Evolutionary conservation across 1,284 basidiomycete species (phyloP).

Genomic region (Moesziomyces globuligerus): DNA sequence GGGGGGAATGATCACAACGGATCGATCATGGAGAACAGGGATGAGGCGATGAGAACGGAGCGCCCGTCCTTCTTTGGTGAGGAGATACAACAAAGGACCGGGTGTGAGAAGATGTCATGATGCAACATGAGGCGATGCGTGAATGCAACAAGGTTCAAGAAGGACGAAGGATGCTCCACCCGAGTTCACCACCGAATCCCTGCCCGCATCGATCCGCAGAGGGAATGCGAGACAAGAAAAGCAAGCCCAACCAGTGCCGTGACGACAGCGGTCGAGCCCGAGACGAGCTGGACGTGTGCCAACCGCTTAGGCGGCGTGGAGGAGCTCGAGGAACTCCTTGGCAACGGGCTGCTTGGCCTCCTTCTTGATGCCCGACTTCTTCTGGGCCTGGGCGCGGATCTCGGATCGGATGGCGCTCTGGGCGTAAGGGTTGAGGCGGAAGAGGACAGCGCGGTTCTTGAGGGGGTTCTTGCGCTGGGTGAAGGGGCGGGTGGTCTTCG

Average conservation of each 20-base stretch:
- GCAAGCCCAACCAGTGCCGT: constrained; percentile 1
- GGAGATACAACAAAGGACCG: constrained; percentile 41
- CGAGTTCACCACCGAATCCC: background rate
- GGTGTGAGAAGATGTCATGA: constrained; percentile 12
- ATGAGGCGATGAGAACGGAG: background rate
- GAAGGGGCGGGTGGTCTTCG: constrained; percentile 89
- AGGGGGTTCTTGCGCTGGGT: constrained; percentile 98
- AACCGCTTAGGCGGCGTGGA: constrained; percentile 67
- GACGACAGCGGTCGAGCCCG: background rate
- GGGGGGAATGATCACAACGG: constrained; percentile 10
- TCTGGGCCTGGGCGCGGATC: constrained; percentile 60
- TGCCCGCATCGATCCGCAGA: constrained; percentile 14
- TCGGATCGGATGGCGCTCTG: constrained; percentile 69
- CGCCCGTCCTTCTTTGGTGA: background rate
- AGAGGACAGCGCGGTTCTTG: constrained; percentile 92
- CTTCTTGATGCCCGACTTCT: constrained; percentile 60
- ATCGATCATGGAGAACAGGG: constrained; percentile 2
- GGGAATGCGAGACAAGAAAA: constrained; percentile 3
- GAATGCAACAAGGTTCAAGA: constrained; percentile 8
- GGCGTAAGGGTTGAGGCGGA: constrained; percentile 99
- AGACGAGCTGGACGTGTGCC: background rate
- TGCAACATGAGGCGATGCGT: constrained; percentile 5
- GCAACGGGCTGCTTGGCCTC: constrained; percentile 73
- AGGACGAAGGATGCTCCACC: constrained; percentile 1
- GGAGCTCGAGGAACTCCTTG: constrained; percentile 85